Evolutionary conservation across 2,329 filamentous ascomycete species (phyloP).

Genomic region (Fusarium sp.): DNA sequence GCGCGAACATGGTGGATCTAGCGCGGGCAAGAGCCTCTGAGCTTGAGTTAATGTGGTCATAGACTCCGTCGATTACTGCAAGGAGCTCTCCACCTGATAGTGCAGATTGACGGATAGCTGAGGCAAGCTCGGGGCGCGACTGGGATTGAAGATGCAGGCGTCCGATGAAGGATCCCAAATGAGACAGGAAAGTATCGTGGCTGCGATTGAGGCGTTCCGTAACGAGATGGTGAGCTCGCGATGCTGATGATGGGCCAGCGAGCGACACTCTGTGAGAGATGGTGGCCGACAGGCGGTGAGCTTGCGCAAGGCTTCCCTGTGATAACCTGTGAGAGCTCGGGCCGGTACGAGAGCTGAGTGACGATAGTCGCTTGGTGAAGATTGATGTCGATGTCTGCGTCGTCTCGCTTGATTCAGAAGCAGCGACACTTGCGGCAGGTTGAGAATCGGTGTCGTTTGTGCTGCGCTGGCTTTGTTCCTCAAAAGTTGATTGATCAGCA

Average conservation of each 20-base stretch:
- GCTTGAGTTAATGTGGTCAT: constrained; percentile 78
- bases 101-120: constrained; percentile 86
- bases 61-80: constrained; percentile 84
- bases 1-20: constrained; percentile 81
- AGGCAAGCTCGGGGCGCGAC: constrained; percentile 84
- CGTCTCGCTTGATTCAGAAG: constrained; percentile 55
- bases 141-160: constrained; percentile 91
- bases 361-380: constrained; percentile 63
- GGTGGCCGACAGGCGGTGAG: constrained; percentile 65
- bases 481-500: constrained; percentile 67
- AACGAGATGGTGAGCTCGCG: constrained; percentile 78
- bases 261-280: constrained; percentile 83
- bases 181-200: constrained; percentile 90
- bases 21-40: constrained; percentile 76
- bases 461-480: constrained; percentile 53
- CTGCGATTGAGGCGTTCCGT: constrained; percentile 84
- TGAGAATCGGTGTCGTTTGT: constrained; percentile 59
- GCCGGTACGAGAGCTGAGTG: constrained; percentile 54
- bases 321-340: constrained; percentile 54
- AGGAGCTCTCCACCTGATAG: constrained; percentile 84
- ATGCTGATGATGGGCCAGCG: constrained; percentile 73
- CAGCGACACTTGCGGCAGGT: constrained; percentile 52
- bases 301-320: constrained; percentile 54
- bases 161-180: constrained; percentile 93
- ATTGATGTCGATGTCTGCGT: constrained; percentile 54